phyloP scores from a whole-genome alignment of 2,329 filamentous ascomycete species.

The Colletotrichum sp. region DNA sequence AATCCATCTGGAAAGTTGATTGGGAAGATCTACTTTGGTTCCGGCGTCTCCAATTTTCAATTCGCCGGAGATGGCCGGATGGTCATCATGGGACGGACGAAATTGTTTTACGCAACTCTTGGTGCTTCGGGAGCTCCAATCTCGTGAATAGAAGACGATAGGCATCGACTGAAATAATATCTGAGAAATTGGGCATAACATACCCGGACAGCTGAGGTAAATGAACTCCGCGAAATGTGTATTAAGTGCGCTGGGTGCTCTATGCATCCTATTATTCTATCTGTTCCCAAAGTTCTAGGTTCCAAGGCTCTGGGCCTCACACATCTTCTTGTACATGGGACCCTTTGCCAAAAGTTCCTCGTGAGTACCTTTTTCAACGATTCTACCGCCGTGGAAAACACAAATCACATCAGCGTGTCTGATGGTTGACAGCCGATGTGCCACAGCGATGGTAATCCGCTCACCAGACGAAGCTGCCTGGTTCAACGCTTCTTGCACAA shows the following conservation, averaged over 20 bases:
- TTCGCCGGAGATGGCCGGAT: constrained; percentile 42
- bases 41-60: constrained; percentile 49
- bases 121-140: constrained; percentile 21
- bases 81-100: constrained; percentile 38
- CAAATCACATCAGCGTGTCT: constrained; percentile 66
- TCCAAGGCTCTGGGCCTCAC: constrained; percentile 46
- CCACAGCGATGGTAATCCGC: constrained; percentile 66
- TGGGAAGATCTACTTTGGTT: constrained; percentile 60
- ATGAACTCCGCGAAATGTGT: background rate
- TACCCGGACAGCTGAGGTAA: background rate
- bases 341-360: constrained; percentile 55
- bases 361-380: constrained; percentile 66
- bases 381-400: constrained; percentile 52
- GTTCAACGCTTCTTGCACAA: constrained; percentile 67
- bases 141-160: background rate
- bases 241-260: background rate
- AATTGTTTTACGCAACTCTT: constrained; percentile 35
- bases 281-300: background rate
- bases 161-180: background rate
- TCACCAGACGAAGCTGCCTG: constrained; percentile 32
- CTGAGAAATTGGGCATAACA: too few species aligned
- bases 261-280: background rate
- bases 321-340: constrained; percentile 60
- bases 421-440: constrained; percentile 61
- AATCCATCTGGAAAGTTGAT: constrained; percentile 49